Evolutionary conservation across 2,329 filamentous ascomycete genomes (phyloP), one percentile per base, ranked within the genome.

Genomic region (Botryotinia calthae): DNA sequence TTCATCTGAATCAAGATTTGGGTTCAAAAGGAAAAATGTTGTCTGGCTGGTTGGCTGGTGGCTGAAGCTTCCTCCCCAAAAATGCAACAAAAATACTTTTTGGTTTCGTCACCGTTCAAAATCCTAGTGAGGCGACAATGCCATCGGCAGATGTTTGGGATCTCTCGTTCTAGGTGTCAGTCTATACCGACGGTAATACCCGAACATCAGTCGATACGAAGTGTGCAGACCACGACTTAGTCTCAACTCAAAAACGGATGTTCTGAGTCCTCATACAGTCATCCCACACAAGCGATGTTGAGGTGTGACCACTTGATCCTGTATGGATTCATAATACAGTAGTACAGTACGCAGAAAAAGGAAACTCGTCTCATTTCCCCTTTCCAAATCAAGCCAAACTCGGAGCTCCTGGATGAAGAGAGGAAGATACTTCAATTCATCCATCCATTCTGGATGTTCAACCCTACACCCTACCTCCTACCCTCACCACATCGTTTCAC

Each of bases 101-200:
- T 7, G 20, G 42, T 64, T 31, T 44, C 62, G 62, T 46, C 62
- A 64, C 42, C 28, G 42, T 65, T 37, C 63, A 51, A 25, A 51
- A 51, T 65, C 42, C 63, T n/a, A 37, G 63, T 4, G 37, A 51
- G 22, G 42, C 28, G 42, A 48, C 28, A 48, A 16, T 14, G 14
- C 25, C 63, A 34, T 34, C 63, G 28, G 63, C 20, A 25, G 22
- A 66, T n/a, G 46, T 48, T 51, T 65, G 28, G 8, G 28, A n/a
- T 46, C 16, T 10, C 31, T 25, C 31, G n/a, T 28, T 61, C 31
- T 25, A 14, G 20, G 58, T 61, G 62, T 65, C 59, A 62, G 20
- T 48, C 44, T 65, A 66, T 66, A 66, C 63, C 63, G 63, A 51
- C 63, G 63, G 63, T 40, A 34, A 66, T 66, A 37, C 44, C 63